phyloP scores from a whole-genome alignment of 176 grass and related monocot genomes.

The Puya raimondii region DNA sequence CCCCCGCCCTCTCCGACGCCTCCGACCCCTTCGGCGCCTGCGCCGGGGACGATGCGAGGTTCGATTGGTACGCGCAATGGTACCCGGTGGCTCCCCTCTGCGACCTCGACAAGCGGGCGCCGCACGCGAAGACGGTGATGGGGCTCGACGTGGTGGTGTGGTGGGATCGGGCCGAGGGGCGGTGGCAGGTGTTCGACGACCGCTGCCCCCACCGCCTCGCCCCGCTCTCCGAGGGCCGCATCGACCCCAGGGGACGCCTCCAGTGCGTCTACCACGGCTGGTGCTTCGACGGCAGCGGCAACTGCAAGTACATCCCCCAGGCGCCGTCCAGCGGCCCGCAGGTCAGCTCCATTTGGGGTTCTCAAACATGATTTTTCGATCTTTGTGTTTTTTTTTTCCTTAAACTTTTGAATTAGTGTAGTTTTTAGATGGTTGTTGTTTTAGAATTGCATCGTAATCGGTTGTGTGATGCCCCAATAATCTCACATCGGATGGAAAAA shows the following conservation, averaged over 20 bases:
- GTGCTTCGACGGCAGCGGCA: constrained; percentile 87
- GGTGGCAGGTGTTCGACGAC: constrained; percentile 88
- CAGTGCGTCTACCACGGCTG: constrained; percentile 97
- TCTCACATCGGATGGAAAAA: too few species aligned
- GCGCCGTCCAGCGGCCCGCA: constrained; percentile 55
- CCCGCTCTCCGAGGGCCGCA: constrained; percentile 79
- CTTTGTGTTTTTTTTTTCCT: too few species aligned
- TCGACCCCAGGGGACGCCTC: constrained; percentile 65
- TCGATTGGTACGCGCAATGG: constrained; percentile 92
- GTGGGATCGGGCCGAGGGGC: constrained; percentile 46
- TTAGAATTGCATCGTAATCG: too few species aligned
- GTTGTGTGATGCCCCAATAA: too few species aligned
- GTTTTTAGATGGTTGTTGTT: too few species aligned
- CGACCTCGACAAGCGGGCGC: constrained; percentile 77
- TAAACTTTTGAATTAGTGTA: too few species aligned
- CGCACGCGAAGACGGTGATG: constrained; percentile 73
- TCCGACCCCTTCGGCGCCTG: not conserved
- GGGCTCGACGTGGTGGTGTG: constrained; percentile 73
- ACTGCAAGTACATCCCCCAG: constrained; percentile 82
- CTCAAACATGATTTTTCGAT: too few species aligned
- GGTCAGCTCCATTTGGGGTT: constrained; percentile 11
- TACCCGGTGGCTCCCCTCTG: constrained; percentile 63
- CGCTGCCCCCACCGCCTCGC: constrained; percentile 76
- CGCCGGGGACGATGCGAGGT: constrained; percentile 11
- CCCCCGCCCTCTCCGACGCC: not conserved